phyloP scores from a whole-genome alignment of 306 rosid species.

The Senna siamea region DNA sequence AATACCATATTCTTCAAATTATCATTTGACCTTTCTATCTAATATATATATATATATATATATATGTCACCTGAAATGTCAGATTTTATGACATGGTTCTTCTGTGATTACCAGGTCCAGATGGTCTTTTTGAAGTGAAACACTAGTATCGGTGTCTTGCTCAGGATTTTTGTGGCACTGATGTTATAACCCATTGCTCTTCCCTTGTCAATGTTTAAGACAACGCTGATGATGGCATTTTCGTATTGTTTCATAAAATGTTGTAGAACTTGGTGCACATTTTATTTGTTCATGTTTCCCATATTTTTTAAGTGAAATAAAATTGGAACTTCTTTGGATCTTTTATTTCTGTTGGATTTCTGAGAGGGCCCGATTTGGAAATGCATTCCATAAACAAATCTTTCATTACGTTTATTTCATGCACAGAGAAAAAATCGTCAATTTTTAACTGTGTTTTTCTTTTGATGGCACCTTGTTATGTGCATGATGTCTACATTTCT shows the following conservation, averaged over 20 bases:
- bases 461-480: no score
- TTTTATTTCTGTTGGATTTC: background rate
- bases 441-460: no score
- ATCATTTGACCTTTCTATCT: background rate
- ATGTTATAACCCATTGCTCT: constrained; percentile 7
- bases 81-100: constrained; percentile 32
- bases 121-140: constrained; percentile 54
- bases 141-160: constrained; percentile 40
- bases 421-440: no score
- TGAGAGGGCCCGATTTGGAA: background rate
- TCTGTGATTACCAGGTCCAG: constrained; percentile 50
- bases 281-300: background rate
- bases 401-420: no score
- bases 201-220: constrained; percentile 31
- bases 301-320: constrained; percentile 41
- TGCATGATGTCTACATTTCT: no score
- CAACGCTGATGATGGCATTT: constrained; percentile 3
- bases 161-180: constrained; percentile 17
- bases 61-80: constrained; percentile 12
- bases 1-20: constrained; percentile 11
- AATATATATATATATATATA: no score
- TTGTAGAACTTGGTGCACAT: constrained; percentile 24
- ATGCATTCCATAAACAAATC: background rate
- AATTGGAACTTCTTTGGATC: constrained; percentile 19
- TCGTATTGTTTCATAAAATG: constrained; percentile 37